phyloP scores from a whole-genome alignment of 179 eudicot species.

The Silene coronaria region DNA sequence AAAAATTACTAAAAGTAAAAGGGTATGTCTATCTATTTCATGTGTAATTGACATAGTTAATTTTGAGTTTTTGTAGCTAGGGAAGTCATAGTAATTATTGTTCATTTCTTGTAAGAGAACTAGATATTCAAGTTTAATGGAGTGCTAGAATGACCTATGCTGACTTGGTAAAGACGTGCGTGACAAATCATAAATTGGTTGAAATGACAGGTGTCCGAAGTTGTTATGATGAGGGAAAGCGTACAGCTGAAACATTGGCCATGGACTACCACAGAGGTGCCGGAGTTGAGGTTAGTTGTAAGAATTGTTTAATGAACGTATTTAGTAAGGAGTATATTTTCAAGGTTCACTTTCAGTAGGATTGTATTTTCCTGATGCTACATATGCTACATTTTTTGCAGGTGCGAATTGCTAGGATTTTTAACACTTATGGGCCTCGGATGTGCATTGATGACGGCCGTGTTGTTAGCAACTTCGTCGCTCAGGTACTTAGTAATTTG shows the following conservation, averaged over 20 bases:
- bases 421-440: conserved; percentile 93
- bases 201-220: conserved; percentile 72
- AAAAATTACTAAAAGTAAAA: too few species aligned
- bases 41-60: background rate
- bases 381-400: conserved; percentile 35
- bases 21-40: too few species aligned
- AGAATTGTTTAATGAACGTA: conserved; percentile 49
- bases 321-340: conserved; percentile 81
- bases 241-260: conserved; percentile 85
- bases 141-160: background rate
- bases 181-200: background rate
- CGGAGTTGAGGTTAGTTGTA: conserved; percentile 71
- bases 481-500: conserved; percentile 90
- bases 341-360: conserved; percentile 51
- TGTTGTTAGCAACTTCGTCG: conserved; percentile 96
- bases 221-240: conserved; percentile 92
- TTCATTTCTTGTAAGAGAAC: background rate
- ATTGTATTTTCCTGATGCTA: background rate
- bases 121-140: background rate
- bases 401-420: conserved; percentile 98
- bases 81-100: background rate
- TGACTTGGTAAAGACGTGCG: background rate
- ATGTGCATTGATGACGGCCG: conserved; percentile 99
- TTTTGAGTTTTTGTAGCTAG: background rate
- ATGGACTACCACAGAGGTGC: conserved; percentile 98